A percentile compares a stretch with the other conserved stretches of the same genome.
phyloP scores from a whole-genome alignment of 139 green algal genomes.

The Limnomonas spitsbergensis region DNA sequence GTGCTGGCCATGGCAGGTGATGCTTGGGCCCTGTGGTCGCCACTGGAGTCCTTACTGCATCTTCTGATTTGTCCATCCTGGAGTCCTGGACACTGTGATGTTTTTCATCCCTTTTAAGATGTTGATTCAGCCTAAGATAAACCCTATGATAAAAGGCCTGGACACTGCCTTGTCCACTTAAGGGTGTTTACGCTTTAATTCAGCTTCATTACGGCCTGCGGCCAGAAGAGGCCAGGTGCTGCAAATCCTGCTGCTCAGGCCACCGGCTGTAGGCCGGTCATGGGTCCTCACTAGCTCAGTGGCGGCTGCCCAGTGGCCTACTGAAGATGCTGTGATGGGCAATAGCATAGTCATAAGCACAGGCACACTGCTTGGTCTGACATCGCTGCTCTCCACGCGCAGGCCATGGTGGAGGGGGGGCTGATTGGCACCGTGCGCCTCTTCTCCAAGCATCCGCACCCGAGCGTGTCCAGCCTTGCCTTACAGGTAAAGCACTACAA shows the following conservation, averaged over 20 bases:
- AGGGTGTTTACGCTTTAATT: too few species aligned
- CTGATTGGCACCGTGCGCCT: constrained; percentile 23
- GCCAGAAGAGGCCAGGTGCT: too few species aligned
- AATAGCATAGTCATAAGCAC: background rate
- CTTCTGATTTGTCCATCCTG: background rate
- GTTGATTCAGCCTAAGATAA: too few species aligned
- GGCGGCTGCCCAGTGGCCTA: background rate
- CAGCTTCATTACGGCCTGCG: too few species aligned
- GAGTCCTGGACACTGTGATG: background rate
- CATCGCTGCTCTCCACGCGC: background rate
- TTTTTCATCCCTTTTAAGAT: background rate
- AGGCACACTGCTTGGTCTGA: too few species aligned
- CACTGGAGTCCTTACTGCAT: background rate
- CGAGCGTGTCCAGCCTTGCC: constrained; percentile 20
- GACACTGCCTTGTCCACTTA: too few species aligned
- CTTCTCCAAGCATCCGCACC: constrained; percentile 30
- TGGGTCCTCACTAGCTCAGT: background rate
- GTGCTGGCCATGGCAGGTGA: constrained; percentile 21
- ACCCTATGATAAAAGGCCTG: too few species aligned
- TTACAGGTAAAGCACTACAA: background rate
- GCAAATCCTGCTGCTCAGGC: too few species aligned
- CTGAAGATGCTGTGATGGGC: background rate
- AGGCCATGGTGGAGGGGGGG: constrained; percentile 10
- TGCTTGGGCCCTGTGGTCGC: background rate
- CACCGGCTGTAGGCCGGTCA: too few species aligned